Percentiles rank a stretch among this genome's conserved stretches.
Evolutionary conservation across 2,329 filamentous ascomycete genomes (phyloP).

Genomic region (Venturiaceae sp.): DNA sequence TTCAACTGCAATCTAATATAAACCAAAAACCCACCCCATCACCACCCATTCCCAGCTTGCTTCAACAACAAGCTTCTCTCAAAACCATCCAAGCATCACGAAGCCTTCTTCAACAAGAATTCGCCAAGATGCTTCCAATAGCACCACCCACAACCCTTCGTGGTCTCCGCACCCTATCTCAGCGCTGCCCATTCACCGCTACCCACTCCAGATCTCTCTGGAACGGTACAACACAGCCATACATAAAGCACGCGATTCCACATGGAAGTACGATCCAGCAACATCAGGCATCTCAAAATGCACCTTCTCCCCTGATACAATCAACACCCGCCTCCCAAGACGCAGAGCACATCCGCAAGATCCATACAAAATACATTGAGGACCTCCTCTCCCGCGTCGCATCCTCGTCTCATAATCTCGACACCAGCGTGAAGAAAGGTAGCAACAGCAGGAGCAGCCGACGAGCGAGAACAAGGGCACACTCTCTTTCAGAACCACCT

Average conservation of each 20-base stretch:
- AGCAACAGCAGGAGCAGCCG: no score
- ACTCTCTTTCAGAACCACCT: not conserved
- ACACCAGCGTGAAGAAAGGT: not conserved
- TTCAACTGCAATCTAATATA: not conserved
- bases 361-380: slow-evolving; percentile 1
- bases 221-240: slow-evolving; percentile 4
- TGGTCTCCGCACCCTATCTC: not conserved
- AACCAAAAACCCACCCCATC: not conserved
- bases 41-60: not conserved
- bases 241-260: not conserved
- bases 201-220: not conserved
- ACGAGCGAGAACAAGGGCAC: not conserved
- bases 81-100: not conserved
- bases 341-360: not conserved
- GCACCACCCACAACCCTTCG: not conserved
- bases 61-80: not conserved
- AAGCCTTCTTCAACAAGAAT: not conserved
- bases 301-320: not conserved
- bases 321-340: not conserved
- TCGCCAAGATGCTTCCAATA: not conserved
- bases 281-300: not conserved
- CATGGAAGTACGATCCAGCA: not conserved
- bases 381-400: not conserved
- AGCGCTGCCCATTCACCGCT: not conserved
- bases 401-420: not conserved